Base-by-base conservation (phyloP, 495 filamentous ascomycete species). In the Cudoniella acicularis region DNA sequence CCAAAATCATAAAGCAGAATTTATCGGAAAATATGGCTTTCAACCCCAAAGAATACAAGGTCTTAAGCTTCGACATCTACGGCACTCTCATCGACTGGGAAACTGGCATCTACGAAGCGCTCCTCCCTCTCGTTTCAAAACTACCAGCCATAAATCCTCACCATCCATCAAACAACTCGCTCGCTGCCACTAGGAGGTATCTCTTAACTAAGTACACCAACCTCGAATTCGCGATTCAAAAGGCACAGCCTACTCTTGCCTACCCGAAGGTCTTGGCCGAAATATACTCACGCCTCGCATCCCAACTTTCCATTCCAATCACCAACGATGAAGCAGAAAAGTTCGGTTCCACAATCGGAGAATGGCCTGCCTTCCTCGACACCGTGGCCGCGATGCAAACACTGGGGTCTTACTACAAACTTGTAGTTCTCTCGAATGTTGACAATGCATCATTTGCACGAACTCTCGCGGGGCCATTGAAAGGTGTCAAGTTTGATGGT, bases 21-120 rank as follows among this genome's bases (percentile, higher is more conserved):
- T 36, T 13, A 4, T 36, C 4, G 6, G 4, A 6, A 4, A 36
- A 36, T 6, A 36, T 36, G 30, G 30, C 13, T 4, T 36, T 36
- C 47, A 40, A 61, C 22, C 53, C 45, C 17, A 62, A 47, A 26
- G 17, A 42, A 11, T 63, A 27, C 52, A 64, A 67, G 47, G 25
- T 85, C 54, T 82, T 91, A 27, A 76, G 73, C 67, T 94, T 95
- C 74, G 89, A 95, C 70, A 83, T 88, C 76, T 93, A 90, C 70
- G 87, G 89, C 69, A 95, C 90, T 0, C 79, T 92, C 22, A 84
- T 93, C 50, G 87, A 92, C 76, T 90, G 87, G 87, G 82, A 91
- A 69, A 51, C 45, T 3, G 57, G 76, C 30, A 60, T 77, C 50
- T 56, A 66, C 52, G 56, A 56, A 16, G 64, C 70, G 10, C 65